Evolutionary conservation across 768 basidiomycete species (phyloP), one percentile per base, ranked within the genome.

Genomic region (Crassisporium funariophilum): DNA sequence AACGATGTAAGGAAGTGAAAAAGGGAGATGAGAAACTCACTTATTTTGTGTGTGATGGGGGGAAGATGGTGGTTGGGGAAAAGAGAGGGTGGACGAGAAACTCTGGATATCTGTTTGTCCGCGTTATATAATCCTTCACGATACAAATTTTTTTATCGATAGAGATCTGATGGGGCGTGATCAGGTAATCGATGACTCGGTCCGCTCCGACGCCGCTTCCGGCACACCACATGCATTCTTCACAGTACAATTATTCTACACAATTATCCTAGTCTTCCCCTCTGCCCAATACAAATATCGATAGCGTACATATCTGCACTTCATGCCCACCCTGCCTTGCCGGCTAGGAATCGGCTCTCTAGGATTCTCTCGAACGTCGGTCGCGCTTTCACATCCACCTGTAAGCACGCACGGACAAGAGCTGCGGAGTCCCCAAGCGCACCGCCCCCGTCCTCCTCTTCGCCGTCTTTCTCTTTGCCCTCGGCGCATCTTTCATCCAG

Each of bases 311-410:
- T 21, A 31, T 49, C 38, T 27, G 42, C 43, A 27, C 37, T 49
- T 33, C 23, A 41, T 49, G 36, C 47, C 93, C 93, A 97, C 5
- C 94, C 93, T 23, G 76, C 82, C 16, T 69, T 65, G 7, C 93
- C 93, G 44, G 75, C 75, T 52, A 98, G 70, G 73, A 97, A 98
- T 21, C 85, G 79, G 65, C 84, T 86, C 58, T 85, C 75, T 27
- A 90, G 71, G 42, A 98, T 80, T 61, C 77, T 77, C 58, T 93
- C 91, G 61, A 95, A 97, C 4, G 87, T 86, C 12, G 95, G 95
- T 44, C 95, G 79, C 17, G 84, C 82, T 27, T 64, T 67, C 29
- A 90, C 77, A 27, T 88, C 83, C n/a, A 95, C 79, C 55, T 83
- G 83, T 35, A 98, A 73, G 66, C 97, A 98, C 24, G 86, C 82